phyloP scores from a whole-genome alignment of 306 rosid species.

The Casuarina cunninghamiana region DNA sequence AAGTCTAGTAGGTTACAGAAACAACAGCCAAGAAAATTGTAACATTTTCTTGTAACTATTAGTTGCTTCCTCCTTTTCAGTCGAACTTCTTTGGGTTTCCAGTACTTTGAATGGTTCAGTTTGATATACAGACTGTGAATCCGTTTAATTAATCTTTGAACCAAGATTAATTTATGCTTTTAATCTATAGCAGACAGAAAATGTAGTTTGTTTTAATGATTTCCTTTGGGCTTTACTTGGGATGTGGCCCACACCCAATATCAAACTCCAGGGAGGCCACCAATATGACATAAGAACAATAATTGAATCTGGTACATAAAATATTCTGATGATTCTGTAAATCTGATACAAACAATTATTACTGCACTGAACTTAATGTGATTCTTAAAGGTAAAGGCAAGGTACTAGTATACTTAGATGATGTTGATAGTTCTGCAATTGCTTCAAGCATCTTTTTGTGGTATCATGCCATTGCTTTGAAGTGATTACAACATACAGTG shows the following conservation, averaged over 20 bases:
- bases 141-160: background rate
- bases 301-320: too few species aligned
- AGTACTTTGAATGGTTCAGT: background rate
- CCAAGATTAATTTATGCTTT: background rate
- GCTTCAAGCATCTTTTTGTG: constrained; percentile 2
- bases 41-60: background rate
- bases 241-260: too few species aligned
- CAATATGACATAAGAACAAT: too few species aligned
- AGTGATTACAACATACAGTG: background rate
- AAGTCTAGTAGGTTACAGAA: background rate
- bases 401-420: too few species aligned
- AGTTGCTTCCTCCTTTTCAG: background rate
- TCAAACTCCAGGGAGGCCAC: too few species aligned
- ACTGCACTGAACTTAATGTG: too few species aligned
- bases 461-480: constrained; percentile 7
- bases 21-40: background rate
- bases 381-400: too few species aligned
- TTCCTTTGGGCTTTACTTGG: too few species aligned
- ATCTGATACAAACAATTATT: too few species aligned
- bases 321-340: too few species aligned
- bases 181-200: background rate
- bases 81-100: background rate
- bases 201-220: too few species aligned
- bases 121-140: background rate
- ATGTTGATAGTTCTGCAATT: too few species aligned